Evolutionary conservation across 2,329 filamentous ascomycete genomes (phyloP).

Genomic region (Colletotrichum sp.): DNA sequence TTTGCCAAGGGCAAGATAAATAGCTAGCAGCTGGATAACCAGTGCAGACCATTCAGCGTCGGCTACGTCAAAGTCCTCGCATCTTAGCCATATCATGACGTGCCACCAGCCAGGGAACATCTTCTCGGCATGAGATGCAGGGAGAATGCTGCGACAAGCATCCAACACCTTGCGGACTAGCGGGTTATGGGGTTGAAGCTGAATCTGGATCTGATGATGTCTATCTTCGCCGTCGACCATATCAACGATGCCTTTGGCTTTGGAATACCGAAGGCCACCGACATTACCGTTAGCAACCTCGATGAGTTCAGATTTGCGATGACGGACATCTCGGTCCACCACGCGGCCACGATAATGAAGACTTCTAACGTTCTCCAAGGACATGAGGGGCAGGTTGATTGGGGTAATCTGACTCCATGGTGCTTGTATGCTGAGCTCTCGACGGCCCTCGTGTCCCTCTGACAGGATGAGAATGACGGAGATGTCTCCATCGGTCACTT

Average conservation of each 20-base stretch:
- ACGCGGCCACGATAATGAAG: slow-evolving; percentile 61
- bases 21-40: slow-evolving; percentile 66
- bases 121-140: slow-evolving; percentile 62
- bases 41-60: slow-evolving; percentile 75
- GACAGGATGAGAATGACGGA: slow-evolving; percentile 75
- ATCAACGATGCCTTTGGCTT: slow-evolving; percentile 67
- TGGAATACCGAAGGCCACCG: slow-evolving; percentile 61
- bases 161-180: slow-evolving; percentile 66
- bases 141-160: slow-evolving; percentile 68
- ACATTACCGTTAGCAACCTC: slow-evolving; percentile 53
- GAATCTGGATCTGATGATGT: slow-evolving; percentile 71
- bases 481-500: slow-evolving; percentile 69
- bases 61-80: slow-evolving; percentile 48
- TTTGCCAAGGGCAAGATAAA: slow-evolving; percentile 65
- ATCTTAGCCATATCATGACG: slow-evolving; percentile 70
- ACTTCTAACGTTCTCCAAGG: slow-evolving; percentile 63
- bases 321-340: slow-evolving; percentile 56
- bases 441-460: slow-evolving; percentile 65
- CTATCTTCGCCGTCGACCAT: slow-evolving; percentile 66
- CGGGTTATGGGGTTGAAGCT: slow-evolving; percentile 68
- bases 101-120: slow-evolving; percentile 77
- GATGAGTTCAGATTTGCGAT: slow-evolving; percentile 50
- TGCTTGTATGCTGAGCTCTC: slow-evolving; percentile 74
- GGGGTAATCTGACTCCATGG: slow-evolving; percentile 77
- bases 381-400: slow-evolving; percentile 66